These are phyloP conservation scores for Yarrowia sp. DNA, from an alignment of 805 yeast genomes.

Conservation along the genomic window DNA sequence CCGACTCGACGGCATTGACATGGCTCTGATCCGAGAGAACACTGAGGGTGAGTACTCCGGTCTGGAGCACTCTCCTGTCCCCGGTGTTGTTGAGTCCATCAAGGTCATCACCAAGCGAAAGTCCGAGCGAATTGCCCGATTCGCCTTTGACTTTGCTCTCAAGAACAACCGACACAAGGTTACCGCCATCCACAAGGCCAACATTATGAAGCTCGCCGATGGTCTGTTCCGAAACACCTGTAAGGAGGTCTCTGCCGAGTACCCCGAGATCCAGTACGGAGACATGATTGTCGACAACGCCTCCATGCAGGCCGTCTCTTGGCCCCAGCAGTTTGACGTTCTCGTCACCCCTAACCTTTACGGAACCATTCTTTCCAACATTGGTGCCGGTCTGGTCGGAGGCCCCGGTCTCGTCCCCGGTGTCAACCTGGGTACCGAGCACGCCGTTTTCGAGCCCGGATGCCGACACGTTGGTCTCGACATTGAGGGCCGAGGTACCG, in stretches of 20 bases:
- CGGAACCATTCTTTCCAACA: slow-evolving; percentile 95
- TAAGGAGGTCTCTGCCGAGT: slow-evolving; percentile 77
- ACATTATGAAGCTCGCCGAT: slow-evolving; percentile 97
- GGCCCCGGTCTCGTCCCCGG: slow-evolving; percentile 99
- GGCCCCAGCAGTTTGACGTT: slow-evolving; percentile 97
- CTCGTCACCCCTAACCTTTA: slow-evolving; percentile 96
- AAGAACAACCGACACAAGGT: slow-evolving; percentile 89
- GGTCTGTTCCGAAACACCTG: slow-evolving; percentile 96
- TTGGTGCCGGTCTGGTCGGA: slow-evolving; percentile 96
- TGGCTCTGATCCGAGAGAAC: slow-evolving; percentile 96
- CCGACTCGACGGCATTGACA: slow-evolving; percentile 81
- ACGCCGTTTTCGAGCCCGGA: slow-evolving; percentile 98
- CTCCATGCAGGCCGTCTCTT: slow-evolving; percentile 98
- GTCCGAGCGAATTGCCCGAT: slow-evolving; percentile 95
- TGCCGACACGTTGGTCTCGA: slow-evolving; percentile 99
- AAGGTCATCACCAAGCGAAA: slow-evolving; percentile 92
- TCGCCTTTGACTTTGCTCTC: slow-evolving; percentile 92
- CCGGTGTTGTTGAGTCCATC: slow-evolving; percentile 95
- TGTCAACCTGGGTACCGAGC: slow-evolving; percentile 95
- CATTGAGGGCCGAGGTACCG: slow-evolving; percentile 88
- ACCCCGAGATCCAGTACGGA: slow-evolving; percentile 75
- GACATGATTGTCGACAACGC: slow-evolving; percentile 98
- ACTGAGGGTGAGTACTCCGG: slow-evolving; percentile 99
- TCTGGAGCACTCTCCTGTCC: slow-evolving; percentile 93
- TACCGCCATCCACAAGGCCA: slow-evolving; percentile 98